Conservation (phyloP, 768 basidiomycete species). For the Porpolomopsis calyptriformis region DNA sequence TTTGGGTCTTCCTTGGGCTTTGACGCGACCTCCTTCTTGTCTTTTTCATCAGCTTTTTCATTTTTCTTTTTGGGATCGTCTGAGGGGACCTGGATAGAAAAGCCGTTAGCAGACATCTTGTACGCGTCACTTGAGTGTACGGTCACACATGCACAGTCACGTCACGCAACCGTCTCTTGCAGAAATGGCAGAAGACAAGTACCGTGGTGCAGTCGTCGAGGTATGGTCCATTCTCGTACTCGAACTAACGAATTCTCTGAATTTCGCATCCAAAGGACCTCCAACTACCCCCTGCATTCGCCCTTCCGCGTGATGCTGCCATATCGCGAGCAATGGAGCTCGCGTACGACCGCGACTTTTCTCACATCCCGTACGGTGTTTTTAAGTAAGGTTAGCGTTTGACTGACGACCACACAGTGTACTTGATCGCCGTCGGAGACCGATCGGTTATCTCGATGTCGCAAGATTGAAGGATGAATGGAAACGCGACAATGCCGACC, state of each 20-base stretch:
- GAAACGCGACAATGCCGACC: slow-evolving; percentile 61
- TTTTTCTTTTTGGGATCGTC: slow-evolving; percentile 70
- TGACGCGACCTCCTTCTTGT: slow-evolving; percentile 47
- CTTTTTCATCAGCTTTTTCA: slow-evolving; percentile 32
- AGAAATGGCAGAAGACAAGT: slow-evolving; percentile 35
- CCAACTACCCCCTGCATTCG: slow-evolving; percentile 81
- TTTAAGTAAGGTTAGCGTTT: background rate
- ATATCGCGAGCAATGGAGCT: slow-evolving; percentile 72
- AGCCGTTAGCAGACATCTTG: slow-evolving; percentile 51
- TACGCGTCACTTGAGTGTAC: slow-evolving; percentile 1
- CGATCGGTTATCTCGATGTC: slow-evolving; percentile 80
- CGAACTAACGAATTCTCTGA: slow-evolving; percentile 3
- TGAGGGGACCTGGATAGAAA: slow-evolving; percentile 53
- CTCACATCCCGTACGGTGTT: slow-evolving; percentile 68
- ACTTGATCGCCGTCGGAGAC: slow-evolving; percentile 58
- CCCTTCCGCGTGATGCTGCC: slow-evolving; percentile 58
- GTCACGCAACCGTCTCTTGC: background rate
- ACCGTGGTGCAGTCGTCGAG: slow-evolving; percentile 87
- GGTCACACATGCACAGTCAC: slow-evolving; percentile 3
- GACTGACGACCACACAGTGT: slow-evolving; percentile 38
- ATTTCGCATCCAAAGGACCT: slow-evolving; percentile 41
- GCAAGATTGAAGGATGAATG: slow-evolving; percentile 64
- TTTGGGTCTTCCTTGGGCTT: slow-evolving; percentile 43
- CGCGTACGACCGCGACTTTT: slow-evolving; percentile 91
- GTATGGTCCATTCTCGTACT: slow-evolving; percentile 27